phyloP scores from a whole-genome alignment of 1,139 yeast species.

The Nakaseomyces delphensis region DNA sequence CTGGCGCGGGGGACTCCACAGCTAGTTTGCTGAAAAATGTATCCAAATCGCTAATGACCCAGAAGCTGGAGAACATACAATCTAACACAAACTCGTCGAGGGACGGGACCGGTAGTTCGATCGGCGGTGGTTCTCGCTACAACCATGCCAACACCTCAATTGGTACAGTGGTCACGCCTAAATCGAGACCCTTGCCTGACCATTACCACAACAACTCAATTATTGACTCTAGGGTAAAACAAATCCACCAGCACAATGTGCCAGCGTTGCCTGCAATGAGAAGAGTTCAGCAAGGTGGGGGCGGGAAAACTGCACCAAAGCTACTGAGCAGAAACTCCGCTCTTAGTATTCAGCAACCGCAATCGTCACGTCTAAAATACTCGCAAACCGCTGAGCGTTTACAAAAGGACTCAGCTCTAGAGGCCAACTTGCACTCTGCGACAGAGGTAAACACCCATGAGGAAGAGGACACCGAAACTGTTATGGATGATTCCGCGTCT shows the following conservation, averaged over 20 bases:
- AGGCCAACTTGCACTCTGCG: not conserved
- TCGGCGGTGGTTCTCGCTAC: not conserved
- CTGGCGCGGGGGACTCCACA: no score
- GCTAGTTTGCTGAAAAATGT: conserved; percentile 21
- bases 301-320: conserved; percentile 10
- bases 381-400: conserved; percentile 12
- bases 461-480: conserved; percentile 13
- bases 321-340: not conserved
- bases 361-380: conserved; percentile 15
- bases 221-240: conserved; percentile 13
- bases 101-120: not conserved
- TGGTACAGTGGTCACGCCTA: conserved; percentile 6
- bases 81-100: conserved; percentile 5
- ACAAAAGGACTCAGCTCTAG: conserved; percentile 6
- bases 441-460: conserved; percentile 3
- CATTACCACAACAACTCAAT: conserved; percentile 1
- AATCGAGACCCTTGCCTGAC: conserved; percentile 4
- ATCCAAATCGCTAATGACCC: conserved; percentile 18
- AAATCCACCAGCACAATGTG: conserved; percentile 15
- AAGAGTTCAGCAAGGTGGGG: conserved; percentile 19
- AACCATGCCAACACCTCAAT: conserved; percentile 1
- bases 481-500: conserved; percentile 6
- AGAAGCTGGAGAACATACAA: conserved; percentile 14
- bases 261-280: conserved; percentile 20
- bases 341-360: conserved; percentile 6